Percentiles rank a stretch among this genome's conserved stretches.
Conservation (phyloP, 768 basidiomycete species). For the Termitomyces sp. region DNA sequence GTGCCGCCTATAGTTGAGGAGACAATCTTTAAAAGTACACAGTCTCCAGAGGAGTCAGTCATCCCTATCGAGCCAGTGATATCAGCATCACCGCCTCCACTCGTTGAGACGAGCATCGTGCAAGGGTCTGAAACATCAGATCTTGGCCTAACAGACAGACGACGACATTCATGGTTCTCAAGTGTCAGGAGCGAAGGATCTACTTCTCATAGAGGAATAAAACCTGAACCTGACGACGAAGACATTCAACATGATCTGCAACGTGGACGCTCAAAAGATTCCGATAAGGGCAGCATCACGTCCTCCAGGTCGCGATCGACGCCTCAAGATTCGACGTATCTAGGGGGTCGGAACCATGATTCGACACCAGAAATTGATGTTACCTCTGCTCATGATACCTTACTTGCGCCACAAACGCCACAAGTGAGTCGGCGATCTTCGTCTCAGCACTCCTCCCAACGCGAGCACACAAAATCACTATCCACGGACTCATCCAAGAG, state of each 20-base stretch:
- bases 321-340: slow-evolving; percentile 20
- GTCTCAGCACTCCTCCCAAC: slow-evolving; percentile 40
- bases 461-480: slow-evolving; percentile 23
- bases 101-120: slow-evolving; percentile 1
- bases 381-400: slow-evolving; percentile 6
- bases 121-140: slow-evolving; percentile 10
- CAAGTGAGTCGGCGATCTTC: slow-evolving; percentile 31
- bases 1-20: slow-evolving; percentile 5
- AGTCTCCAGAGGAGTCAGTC: slow-evolving; percentile 17
- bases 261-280: slow-evolving; percentile 32
- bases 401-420: slow-evolving; percentile 13
- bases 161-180: slow-evolving; percentile 57
- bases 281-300: slow-evolving; percentile 17
- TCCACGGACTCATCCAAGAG: slow-evolving; percentile 16
- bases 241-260: slow-evolving; percentile 19
- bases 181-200: slow-evolving; percentile 32
- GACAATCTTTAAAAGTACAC: slow-evolving; percentile 1
- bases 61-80: slow-evolving; percentile 2
- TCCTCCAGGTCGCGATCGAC: slow-evolving; percentile 27
- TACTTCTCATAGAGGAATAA: slow-evolving; percentile 18
- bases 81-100: slow-evolving; percentile 2
- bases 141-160: slow-evolving; percentile 24
- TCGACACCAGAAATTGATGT: slow-evolving; percentile 9
- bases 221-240: slow-evolving; percentile 11
- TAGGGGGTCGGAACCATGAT: slow-evolving; percentile 10